Evolutionary conservation across 1,284 basidiomycete genomes (phyloP), one percentile per base, ranked within the genome.

Genomic region (Chalciporus sp.): DNA sequence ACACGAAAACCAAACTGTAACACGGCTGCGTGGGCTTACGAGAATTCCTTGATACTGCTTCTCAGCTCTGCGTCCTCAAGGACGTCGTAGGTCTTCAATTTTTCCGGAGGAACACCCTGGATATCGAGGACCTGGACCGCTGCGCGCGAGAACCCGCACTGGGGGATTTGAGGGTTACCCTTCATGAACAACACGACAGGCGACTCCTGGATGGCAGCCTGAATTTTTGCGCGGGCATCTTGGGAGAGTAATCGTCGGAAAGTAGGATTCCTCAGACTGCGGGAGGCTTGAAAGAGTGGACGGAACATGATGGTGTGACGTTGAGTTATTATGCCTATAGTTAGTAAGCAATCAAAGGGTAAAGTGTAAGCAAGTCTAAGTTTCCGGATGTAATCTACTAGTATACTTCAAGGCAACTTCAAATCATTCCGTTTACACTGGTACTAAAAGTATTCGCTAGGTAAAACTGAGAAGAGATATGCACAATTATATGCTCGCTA

Each of bases 71-170:
- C 72, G 71, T 99, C 95, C 67, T 86, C 91, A 52, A 98, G 77
- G 45, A 95, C 92, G 72, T 98, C 92, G 74, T 90, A 98, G 7
- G 94, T 88, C 76, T 89, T 82, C 66, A 96, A 70, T 74, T 94
- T 94, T 66, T 89, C 85, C 11, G 76, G 65, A 0, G 88, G 83
- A 1, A 98, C 93, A 35, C 88, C 88, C 57, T 98, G 92, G 33
- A 98, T 80, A 57, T 94, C 91, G 53, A 98, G 80, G 52, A 98
- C 86, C 72, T 98, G 95, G 44, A 93, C 82, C 1, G 92, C 94
- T 1, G 95, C 96, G 46, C 96, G 82, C 20, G 94, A 96, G 81
- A 98, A 99, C 19, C 97, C 97, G 63, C 96, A 96, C 58, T 92
- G 86, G 2, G 94, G 97, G 26, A 81, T 78, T 44, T 89, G 84